phyloP scores from a whole-genome alignment of 1,284 basidiomycete genomes.

The Ceratobasidium sp. region DNA sequence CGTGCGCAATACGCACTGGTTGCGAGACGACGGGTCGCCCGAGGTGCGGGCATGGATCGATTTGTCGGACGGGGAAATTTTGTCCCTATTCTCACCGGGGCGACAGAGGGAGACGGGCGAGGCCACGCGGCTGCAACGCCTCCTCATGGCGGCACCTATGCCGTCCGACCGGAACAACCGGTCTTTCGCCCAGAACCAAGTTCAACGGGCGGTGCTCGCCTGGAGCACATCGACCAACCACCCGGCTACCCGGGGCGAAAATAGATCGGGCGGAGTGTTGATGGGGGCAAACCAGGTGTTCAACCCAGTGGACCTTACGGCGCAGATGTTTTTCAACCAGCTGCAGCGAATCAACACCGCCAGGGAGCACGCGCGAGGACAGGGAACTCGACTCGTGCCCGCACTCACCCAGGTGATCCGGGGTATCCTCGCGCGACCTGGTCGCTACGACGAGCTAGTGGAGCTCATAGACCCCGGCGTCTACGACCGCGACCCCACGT shows the following conservation, averaged over 20 bases:
- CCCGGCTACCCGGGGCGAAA: neutral
- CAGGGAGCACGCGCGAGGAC: neutral
- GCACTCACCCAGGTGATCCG: neutral
- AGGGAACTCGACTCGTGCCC: neutral
- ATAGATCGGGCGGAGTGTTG: neutral
- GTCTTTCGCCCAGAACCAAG: neutral
- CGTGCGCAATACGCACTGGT: neutral
- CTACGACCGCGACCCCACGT: no score
- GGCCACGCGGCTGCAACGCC: neutral
- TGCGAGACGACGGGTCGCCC: neutral
- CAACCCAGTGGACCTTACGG: neutral
- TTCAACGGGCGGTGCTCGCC: neutral
- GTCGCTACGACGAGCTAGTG: neutral
- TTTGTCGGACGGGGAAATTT: neutral
- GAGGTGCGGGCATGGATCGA: neutral
- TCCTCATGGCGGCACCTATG: neutral
- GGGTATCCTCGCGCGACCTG: neutral
- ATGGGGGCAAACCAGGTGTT: neutral
- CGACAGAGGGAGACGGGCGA: neutral
- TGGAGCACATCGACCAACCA: neutral
- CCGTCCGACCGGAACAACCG: neutral
- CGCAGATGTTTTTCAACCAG: neutral
- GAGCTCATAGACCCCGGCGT: neutral
- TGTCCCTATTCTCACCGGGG: neutral
- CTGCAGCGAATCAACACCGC: neutral